Evolutionary conservation across 1,139 yeast genomes (phyloP), one percentile per base, ranked within the genome.

Genomic region (Pichia sp.): DNA sequence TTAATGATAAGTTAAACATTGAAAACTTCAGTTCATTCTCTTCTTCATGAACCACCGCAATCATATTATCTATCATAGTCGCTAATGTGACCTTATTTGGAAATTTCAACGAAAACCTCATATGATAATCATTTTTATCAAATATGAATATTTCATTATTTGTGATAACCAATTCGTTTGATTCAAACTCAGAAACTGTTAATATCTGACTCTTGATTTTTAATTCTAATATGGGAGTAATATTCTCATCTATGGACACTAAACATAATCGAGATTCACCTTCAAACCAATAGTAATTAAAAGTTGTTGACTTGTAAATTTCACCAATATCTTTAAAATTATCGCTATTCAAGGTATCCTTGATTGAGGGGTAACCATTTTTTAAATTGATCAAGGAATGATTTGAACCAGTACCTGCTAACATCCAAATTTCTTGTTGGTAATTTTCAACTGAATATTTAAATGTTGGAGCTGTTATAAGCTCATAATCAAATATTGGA

Each of bases 391-490:
- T 53, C n/a, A 67, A 42, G 5, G 67, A 52, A 8, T 65, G 62
- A 11, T 57, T 56, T 16, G 50, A 50, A 9, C 56, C 64, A n/a
- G 51, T 47, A 19, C 67, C 60, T 3, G 65, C 62, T 27, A 61
- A 45, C 38, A 61, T 52, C 70, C 70, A 67, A 5, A 67, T 48
- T 45, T 66, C 68, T 42, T 64, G 53, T 3, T 60, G 53, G 3
- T 63, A 50, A 4, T 54, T 47, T 22, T 57, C 52, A 46, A 57
- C 57, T 9, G 58, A 58, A 36, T 50, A 41, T 28, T 50, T 60
- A 2, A 59, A 46, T 19, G 49, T 33, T 3, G 54, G 43, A 1
- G 64, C 49, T 3, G 50, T 44, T 3, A 62, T 57, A 7, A 63
- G 41, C 1, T 47, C 41, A 46, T 48, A 62, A 49, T 65, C 68